phyloP scores from a whole-genome alignment of 2,329 filamentous ascomycete species.

The Onygena corvina region DNA sequence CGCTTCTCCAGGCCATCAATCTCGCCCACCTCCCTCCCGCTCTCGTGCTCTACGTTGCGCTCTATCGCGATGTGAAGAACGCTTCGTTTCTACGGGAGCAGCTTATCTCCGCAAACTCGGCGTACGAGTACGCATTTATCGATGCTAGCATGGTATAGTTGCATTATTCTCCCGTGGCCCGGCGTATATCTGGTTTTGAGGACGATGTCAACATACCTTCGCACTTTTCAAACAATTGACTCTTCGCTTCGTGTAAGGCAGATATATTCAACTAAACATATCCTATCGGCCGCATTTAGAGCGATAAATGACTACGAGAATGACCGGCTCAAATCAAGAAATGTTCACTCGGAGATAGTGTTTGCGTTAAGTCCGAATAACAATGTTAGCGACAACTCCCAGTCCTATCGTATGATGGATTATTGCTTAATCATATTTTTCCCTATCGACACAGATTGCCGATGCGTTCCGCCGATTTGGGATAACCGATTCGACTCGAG shows the following conservation, averaged over 20 bases:
- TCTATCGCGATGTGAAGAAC: conserved; percentile 69
- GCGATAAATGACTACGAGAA: conserved; percentile 57
- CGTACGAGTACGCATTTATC: conserved; percentile 88
- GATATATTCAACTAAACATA: conserved; percentile 60
- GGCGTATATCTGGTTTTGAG: no score
- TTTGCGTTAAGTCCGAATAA: conserved; percentile 68
- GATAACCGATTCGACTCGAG: conserved; percentile 55
- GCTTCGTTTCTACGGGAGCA: conserved; percentile 66
- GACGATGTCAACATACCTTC: conserved; percentile 8
- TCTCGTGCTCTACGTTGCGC: conserved; percentile 57
- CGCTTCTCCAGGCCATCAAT: conserved; percentile 50
- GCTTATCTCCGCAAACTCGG: conserved; percentile 68
- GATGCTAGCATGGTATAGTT: conserved; percentile 64
- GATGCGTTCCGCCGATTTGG: conserved; percentile 86
- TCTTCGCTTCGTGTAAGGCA: conserved; percentile 23
- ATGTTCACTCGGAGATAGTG: conserved; percentile 82
- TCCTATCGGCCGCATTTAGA: conserved; percentile 63
- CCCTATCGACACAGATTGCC: conserved; percentile 52
- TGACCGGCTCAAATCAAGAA: conserved; percentile 59
- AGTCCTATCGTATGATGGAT: neutral
- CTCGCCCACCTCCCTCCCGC: conserved; percentile 63
- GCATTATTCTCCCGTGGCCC: neutral
- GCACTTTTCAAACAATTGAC: conserved; percentile 9
- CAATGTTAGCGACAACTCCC: conserved; percentile 48
- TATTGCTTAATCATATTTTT: conserved; percentile 3